These are phyloP conservation scores for Yamadazyma mexicana DNA, from an alignment of 1,139 yeast genomes.

Conservation along the genomic window DNA sequence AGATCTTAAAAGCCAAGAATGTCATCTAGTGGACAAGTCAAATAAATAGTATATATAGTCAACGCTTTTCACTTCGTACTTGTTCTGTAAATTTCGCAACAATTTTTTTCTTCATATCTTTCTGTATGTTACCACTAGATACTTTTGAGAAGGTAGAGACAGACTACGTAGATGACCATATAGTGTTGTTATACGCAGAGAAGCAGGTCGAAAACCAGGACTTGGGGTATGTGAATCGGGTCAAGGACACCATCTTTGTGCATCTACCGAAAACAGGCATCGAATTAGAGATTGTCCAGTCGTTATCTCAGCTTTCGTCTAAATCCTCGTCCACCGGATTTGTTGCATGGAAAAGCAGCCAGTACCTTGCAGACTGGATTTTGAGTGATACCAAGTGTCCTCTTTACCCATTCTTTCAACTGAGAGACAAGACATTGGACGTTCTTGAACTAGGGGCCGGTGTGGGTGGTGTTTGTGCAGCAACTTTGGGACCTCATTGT, in stretches of 20 bases:
- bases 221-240: slow-evolving; percentile 51
- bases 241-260: slow-evolving; percentile 28
- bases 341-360: slow-evolving; percentile 61
- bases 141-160: background rate
- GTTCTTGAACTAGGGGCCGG: slow-evolving; percentile 72
- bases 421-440: background rate
- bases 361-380: slow-evolving; percentile 56
- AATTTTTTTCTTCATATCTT: background rate
- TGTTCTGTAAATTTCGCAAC: slow-evolving; percentile 6
- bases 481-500: slow-evolving; percentile 40
- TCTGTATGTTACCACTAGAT: background rate
- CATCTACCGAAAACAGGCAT: slow-evolving; percentile 28
- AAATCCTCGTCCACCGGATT: slow-evolving; percentile 64
- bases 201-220: slow-evolving; percentile 33
- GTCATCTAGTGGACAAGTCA: slow-evolving; percentile 49
- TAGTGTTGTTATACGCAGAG: slow-evolving; percentile 46
- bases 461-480: slow-evolving; percentile 55
- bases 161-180: slow-evolving; percentile 39
- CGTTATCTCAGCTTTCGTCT: slow-evolving; percentile 42
- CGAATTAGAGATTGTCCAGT: slow-evolving; percentile 40
- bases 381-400: slow-evolving; percentile 25
- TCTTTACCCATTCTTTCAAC: slow-evolving; percentile 8
- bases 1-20: slow-evolving; percentile 74
- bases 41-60: no score
- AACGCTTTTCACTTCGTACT: background rate